Evolutionary conservation across 768 basidiomycete genomes (phyloP), one percentile per base, ranked within the genome.

Genomic region (Tricholoma matsutake): DNA sequence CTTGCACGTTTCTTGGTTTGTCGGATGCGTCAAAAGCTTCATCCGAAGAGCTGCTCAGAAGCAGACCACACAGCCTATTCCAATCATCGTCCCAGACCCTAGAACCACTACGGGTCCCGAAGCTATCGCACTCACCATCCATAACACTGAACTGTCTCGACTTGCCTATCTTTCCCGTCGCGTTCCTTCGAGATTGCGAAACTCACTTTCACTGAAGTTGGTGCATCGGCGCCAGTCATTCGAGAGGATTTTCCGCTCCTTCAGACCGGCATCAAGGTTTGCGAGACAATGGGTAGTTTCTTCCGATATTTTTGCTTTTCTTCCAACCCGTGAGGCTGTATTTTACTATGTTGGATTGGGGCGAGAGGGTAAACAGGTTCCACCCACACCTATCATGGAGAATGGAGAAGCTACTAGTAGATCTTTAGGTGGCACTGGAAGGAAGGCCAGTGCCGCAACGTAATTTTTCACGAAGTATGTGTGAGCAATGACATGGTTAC

Each of bases 1-100:
- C 8, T 68, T 86, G 53, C 85, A 86, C 62, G 77, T 75, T 2
- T 65, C 75, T 37, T 86, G 85, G 85, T 86, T 86, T 71, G 56
- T 63, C 2, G 80, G 80, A 10, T 84, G 81, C 58, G 28, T 86
- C 49, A 75, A 73, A 61, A 83, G 83, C 1, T 80, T 84, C 62
- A 32, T 79, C 37, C 75, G 75, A 63, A 61, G 70, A 52, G 61
- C 64, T 14, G 18, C 35, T 14, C 47, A 68, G 54, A 60, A 57
- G 31, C 35, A 41, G 25, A 31, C 53, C 8, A 31, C 37, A 32
- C 45, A 43, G n/a, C 25, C 51, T 16, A 57, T 57, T 54, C 29
- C 57, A 0, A 20, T 43, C 0, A n/a, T 61, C 34, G n/a, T 31
- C 31, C 34, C 37, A 7, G 54, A 18, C 13, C 4, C 25, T 11